Evolutionary conservation across 2,329 filamentous ascomycete species (phyloP), one percentile per base, ranked within the genome.

Genomic region (Periglandula ipomoeae): DNA sequence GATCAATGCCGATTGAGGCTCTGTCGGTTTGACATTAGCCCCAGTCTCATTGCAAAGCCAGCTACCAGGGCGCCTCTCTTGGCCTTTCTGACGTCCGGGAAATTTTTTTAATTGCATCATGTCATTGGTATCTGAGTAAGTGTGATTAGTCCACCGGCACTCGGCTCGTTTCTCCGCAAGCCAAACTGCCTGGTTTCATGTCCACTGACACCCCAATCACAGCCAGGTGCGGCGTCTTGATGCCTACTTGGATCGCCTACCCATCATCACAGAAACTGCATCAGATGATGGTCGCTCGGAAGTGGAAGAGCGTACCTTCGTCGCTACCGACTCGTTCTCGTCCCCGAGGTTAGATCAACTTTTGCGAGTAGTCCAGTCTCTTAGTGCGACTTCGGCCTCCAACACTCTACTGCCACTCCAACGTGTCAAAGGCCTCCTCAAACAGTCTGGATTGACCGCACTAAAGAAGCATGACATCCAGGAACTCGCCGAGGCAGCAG

Each of bases 311-410:
- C 62, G 65, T 44, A 58, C 56, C 10, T 61, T 66, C 50, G 50
- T 64, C 55, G 61, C 60, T 35, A 59, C 70, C 37, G 67, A 67
- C 46, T 70, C 70, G 40, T 62, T 78, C 45, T 67, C 75, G 53
- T 75, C 74, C 19, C 72, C 76, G 23, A 69, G 79, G 46, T 68
- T 84, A 56, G 68, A 79, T 63, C 73, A 82, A 47, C 70, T 94
- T 35, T 76, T 89, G 55, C 71, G 69, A 50, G 78, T 89, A 48
- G 79, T 87, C 58, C 84, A 84, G 64, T 72, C 80, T 3, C 68
- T 95, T 13, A 90, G 87, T 19, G 80, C 84, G 4, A 81, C 81
- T 2, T 79, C 84, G 1, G 79, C 81, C 3, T 79, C 82, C 5
- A 75, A 77, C 46, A 71, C 80, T 27, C 69, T 87, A 6, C 68